phyloP scores from a whole-genome alignment of 306 rosid species.

The Phaseolus lunatus region DNA sequence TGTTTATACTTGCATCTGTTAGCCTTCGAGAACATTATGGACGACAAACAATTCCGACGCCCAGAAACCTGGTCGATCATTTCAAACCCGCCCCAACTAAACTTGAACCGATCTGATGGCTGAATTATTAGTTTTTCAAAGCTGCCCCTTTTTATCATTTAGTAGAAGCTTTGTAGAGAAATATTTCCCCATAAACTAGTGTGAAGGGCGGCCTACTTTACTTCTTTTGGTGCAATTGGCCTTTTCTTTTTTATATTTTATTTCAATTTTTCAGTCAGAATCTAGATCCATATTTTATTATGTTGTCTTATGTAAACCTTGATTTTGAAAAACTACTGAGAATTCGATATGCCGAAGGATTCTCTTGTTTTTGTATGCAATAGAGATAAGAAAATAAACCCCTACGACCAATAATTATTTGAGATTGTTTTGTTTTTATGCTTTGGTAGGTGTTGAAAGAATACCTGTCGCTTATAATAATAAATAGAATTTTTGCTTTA shows the following conservation, averaged over 20 bases:
- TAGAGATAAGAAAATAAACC: too few species aligned
- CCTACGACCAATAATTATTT: constrained; percentile 13
- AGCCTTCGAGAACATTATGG: neutral
- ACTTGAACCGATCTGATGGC: constrained; percentile 44
- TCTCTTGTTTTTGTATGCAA: neutral
- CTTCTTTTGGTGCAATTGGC: neutral
- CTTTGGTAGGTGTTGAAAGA: neutral
- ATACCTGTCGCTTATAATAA: constrained; percentile 3
- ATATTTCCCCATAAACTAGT: constrained; percentile 10
- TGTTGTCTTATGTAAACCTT: constrained; percentile 29
- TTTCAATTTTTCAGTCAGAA: neutral
- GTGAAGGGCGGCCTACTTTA: constrained; percentile 13
- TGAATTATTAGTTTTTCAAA: constrained; percentile 34
- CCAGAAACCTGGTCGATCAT: neutral
- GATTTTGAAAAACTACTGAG: constrained; percentile 16
- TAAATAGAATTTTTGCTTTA: neutral
- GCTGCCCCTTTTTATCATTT: neutral
- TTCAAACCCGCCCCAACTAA: constrained; percentile 11
- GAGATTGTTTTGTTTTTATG: neutral
- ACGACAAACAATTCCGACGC: neutral
- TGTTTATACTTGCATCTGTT: constrained; percentile 32
- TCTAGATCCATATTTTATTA: constrained; percentile 31
- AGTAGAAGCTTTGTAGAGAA: neutral
- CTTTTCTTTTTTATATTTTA: neutral
- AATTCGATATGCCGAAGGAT: neutral